These are phyloP conservation scores for Capronia epimyces DNA, from an alignment of 2,329 filamentous ascomycete species.

Conservation along the genomic window DNA sequence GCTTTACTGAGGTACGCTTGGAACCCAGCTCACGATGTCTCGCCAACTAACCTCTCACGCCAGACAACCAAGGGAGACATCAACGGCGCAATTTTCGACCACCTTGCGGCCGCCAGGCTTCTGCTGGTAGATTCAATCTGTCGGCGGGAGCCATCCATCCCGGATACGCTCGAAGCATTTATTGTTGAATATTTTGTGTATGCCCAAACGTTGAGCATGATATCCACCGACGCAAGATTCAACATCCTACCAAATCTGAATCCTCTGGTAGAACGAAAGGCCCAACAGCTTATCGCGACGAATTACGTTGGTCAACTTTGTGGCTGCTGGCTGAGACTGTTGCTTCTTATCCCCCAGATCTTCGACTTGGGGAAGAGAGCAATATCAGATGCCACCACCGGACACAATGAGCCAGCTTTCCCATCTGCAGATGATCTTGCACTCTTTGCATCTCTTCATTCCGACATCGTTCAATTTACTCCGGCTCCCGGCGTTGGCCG, in stretches of 20 bases:
- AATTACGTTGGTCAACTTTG: not conserved
- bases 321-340: not conserved
- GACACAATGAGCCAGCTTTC: slow-evolving; percentile 27
- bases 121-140: slow-evolving; percentile 38
- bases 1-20: slow-evolving; percentile 43
- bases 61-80: slow-evolving; percentile 43
- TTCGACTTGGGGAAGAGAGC: slow-evolving; percentile 42
- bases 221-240: slow-evolving; percentile 23
- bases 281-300: not conserved
- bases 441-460: slow-evolving; percentile 42
- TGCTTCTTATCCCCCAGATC: slow-evolving; percentile 35
- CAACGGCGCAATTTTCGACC: slow-evolving; percentile 45
- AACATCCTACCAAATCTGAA: not conserved
- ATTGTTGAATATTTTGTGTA: slow-evolving; percentile 49
- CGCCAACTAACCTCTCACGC: slow-evolving; percentile 18
- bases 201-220: slow-evolving; percentile 45
- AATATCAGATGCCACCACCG: slow-evolving; percentile 35
- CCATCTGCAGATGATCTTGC: slow-evolving; percentile 42
- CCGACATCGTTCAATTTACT: slow-evolving; percentile 40
- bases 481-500: slow-evolving; percentile 35
- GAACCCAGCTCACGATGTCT: not conserved
- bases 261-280: not conserved
- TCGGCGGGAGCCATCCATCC: slow-evolving; percentile 33
- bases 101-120: slow-evolving; percentile 43
- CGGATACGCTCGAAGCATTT: slow-evolving; percentile 41